A percentile compares a stretch with the other conserved stretches of the same genome.
These are phyloP conservation scores for Colletotrichum simmondsii DNA, from an alignment of 2,329 filamentous ascomycete genomes.

Conservation along the genomic window DNA sequence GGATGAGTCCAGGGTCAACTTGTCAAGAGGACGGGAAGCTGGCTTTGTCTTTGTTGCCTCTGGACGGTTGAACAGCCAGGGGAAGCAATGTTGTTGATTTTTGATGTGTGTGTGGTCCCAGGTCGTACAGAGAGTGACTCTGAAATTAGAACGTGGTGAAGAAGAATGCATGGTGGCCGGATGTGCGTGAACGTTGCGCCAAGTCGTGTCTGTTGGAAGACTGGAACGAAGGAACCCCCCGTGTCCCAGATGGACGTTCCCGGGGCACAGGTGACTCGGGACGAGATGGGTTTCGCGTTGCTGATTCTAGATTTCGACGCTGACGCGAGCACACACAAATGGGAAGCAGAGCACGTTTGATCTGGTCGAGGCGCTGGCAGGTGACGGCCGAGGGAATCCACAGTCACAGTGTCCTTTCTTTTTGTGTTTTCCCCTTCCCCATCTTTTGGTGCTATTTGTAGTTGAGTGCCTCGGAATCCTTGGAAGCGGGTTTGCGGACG, in stretches of 20 bases:
- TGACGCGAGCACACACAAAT: slow-evolving; percentile 33
- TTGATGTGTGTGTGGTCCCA: neutral
- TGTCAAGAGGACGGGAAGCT: neutral
- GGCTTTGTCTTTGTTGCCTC: neutral
- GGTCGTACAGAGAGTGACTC: neutral
- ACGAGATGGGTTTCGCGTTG: slow-evolving; percentile 34
- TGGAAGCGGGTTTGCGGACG: slow-evolving; percentile 17
- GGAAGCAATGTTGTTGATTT: neutral
- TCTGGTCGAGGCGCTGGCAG: slow-evolving; percentile 20
- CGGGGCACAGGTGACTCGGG: slow-evolving; percentile 30
- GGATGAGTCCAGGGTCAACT: neutral
- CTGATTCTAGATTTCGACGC: slow-evolving; percentile 34
- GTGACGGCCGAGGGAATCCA: slow-evolving; percentile 29
- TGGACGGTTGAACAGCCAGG: neutral
- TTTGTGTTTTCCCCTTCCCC: slow-evolving; percentile 6
- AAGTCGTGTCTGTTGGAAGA: slow-evolving; percentile 5
- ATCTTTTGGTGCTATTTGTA: slow-evolving; percentile 31
- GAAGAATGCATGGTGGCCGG: neutral
- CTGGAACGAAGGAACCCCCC: slow-evolving; percentile 4
- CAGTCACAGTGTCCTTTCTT: slow-evolving; percentile 19
- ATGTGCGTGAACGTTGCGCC: slow-evolving; percentile 16
- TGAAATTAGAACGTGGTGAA: neutral
- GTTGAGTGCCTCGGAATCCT: slow-evolving; percentile 10
- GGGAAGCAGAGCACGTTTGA: slow-evolving; percentile 33
- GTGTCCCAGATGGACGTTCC: slow-evolving; percentile 6